These are phyloP conservation scores for Aspergillus sp. DNA, from an alignment of 2,329 filamentous ascomycete species.

Conservation along the genomic window DNA sequence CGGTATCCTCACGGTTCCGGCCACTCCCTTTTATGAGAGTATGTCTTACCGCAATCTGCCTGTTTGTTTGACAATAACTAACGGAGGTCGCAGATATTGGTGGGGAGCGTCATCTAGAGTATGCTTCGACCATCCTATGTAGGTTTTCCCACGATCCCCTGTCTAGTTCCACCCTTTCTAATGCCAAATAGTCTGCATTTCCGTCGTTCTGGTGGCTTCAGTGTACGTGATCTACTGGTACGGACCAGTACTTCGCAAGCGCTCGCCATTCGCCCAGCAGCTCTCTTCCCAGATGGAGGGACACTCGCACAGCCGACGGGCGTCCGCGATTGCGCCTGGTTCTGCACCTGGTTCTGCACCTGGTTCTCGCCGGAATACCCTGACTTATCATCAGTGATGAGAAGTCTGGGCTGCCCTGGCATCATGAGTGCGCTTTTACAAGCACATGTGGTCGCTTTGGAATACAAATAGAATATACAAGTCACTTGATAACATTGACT, in stretches of 20 bases:
- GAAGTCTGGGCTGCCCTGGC: too few species aligned
- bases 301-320: too few species aligned
- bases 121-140: slow-evolving; percentile 64
- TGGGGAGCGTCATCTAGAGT: slow-evolving; percentile 55
- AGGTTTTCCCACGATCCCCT: slow-evolving; percentile 16
- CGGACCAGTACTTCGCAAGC: slow-evolving; percentile 59
- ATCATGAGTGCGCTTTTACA: too few species aligned
- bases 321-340: too few species aligned
- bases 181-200: slow-evolving; percentile 49
- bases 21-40: slow-evolving; percentile 52
- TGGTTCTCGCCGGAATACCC: too few species aligned
- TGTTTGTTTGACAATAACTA: neutral
- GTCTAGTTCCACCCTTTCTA: too few species aligned
- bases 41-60: slow-evolving; percentile 16
- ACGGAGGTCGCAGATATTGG: slow-evolving; percentile 49
- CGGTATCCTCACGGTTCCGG: slow-evolving; percentile 63
- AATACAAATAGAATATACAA: too few species aligned
- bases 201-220: slow-evolving; percentile 60
- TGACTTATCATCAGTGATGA: too few species aligned
- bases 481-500: too few species aligned
- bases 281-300: slow-evolving; percentile 40
- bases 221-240: slow-evolving; percentile 69
- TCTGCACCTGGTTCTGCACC: too few species aligned
- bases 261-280: slow-evolving; percentile 65
- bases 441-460: too few species aligned